Evolutionary conservation across 805 yeast genomes (phyloP).

Genomic region (Yamadazyma phyllophila): DNA sequence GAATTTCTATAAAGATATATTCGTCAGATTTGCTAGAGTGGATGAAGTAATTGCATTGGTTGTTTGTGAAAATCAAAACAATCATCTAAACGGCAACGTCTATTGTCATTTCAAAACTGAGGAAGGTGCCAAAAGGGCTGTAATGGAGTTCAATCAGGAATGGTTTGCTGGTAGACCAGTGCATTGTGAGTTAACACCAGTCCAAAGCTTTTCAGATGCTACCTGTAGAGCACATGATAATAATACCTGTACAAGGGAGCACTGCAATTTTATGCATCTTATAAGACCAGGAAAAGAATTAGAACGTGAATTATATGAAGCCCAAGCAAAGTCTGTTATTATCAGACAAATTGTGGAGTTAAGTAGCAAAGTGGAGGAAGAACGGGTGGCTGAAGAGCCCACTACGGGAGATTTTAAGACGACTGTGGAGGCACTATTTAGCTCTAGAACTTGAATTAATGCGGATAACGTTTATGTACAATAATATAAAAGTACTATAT

Average conservation of each 20-base stretch:
- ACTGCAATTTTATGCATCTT: slow-evolving; percentile 86
- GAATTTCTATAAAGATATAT: slow-evolving; percentile 69
- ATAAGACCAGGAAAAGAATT: slow-evolving; percentile 51
- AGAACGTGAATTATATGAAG: slow-evolving; percentile 35
- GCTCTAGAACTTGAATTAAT: not conserved
- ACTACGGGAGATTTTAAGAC: slow-evolving; percentile 11
- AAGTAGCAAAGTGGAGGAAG: not conserved
- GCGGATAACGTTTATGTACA: not conserved
- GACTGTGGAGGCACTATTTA: slow-evolving; percentile 14
- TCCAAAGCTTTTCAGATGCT: slow-evolving; percentile 64
- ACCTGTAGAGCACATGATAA: slow-evolving; percentile 71
- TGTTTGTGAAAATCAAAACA: slow-evolving; percentile 80
- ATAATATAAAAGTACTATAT: not conserved
- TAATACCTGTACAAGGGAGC: slow-evolving; percentile 66
- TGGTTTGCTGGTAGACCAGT: slow-evolving; percentile 85
- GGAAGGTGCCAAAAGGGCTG: slow-evolving; percentile 59
- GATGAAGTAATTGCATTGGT: slow-evolving; percentile 60
- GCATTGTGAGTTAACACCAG: slow-evolving; percentile 77
- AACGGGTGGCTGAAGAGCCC: not conserved
- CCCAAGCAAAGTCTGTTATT: slow-evolving; percentile 34
- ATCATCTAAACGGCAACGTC: slow-evolving; percentile 84
- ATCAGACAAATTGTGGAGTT: slow-evolving; percentile 16
- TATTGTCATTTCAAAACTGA: slow-evolving; percentile 60
- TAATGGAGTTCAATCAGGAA: slow-evolving; percentile 62
- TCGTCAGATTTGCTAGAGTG: slow-evolving; percentile 51